Conservation (phyloP, 129 eudicot genomes). For the Artemisia tridentata region DNA sequence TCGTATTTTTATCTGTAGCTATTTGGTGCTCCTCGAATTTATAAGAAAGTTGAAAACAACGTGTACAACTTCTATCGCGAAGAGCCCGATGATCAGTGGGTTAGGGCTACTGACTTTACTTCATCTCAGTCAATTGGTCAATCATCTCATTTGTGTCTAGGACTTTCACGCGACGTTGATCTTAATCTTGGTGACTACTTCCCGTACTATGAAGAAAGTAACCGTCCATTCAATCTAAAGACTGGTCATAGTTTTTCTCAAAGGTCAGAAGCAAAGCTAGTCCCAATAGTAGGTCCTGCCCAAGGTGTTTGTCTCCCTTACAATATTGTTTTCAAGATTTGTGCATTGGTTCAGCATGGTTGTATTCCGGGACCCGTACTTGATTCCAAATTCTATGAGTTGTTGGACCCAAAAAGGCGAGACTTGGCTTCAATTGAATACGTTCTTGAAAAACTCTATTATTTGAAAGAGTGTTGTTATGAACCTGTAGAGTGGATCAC, state of each 20-base stretch:
- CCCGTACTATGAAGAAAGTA: constrained; percentile 45
- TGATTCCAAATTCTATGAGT: constrained; percentile 44
- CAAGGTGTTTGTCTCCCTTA: constrained; percentile 47
- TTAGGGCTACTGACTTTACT: constrained; percentile 81
- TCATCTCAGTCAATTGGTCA: constrained; percentile 63
- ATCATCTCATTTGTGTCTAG: constrained; percentile 69
- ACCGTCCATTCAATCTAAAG: constrained; percentile 36
- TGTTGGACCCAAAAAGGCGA: constrained; percentile 55
- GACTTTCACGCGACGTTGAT: constrained; percentile 48
- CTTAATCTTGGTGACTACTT: constrained; percentile 50
- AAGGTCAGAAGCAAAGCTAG: constrained; percentile 35
- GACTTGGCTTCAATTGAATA: constrained; percentile 44
- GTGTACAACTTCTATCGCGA: constrained; percentile 36
- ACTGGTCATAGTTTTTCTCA: constrained; percentile 47
- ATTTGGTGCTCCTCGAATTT: constrained; percentile 74
- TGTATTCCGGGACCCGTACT: constrained; percentile 75
- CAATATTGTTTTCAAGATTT: constrained; percentile 52
- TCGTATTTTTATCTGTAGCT: constrained; percentile 36
- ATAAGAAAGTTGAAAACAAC: constrained; percentile 36
- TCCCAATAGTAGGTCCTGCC: constrained; percentile 66
- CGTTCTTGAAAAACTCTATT: constrained; percentile 59
- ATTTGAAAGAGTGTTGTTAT: constrained; percentile 65
- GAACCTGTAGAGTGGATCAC: constrained; percentile 66
- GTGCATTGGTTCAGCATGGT: constrained; percentile 75
- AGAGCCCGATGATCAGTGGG: constrained; percentile 67